These are phyloP conservation scores for Trametes punicea DNA, from an alignment of 768 basidiomycete genomes.

Conservation along the genomic window DNA sequence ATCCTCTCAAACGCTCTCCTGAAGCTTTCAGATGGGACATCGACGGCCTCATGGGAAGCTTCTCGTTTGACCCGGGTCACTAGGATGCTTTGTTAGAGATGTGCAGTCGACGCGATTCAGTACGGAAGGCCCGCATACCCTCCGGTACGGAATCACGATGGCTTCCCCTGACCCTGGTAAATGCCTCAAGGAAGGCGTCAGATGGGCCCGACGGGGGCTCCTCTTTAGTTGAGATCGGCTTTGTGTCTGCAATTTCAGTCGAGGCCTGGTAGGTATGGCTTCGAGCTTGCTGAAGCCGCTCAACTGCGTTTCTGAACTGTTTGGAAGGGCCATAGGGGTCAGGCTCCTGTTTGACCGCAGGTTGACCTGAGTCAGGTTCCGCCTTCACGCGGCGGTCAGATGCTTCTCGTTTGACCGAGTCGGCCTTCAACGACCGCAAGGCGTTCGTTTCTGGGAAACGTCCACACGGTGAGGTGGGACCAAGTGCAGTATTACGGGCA, in stretches of 20 bases:
- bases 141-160: not conserved
- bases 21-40: not conserved
- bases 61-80: conserved; percentile 12
- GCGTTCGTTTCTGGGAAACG: conserved; percentile 15
- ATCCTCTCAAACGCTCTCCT: not conserved
- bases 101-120: not conserved
- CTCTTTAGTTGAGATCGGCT: not conserved
- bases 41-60: not conserved
- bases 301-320: conserved; percentile 1
- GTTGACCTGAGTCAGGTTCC: not conserved
- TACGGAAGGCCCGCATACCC: not conserved
- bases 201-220: conserved; percentile 4
- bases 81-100: not conserved
- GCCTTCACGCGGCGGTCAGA: conserved; percentile 5
- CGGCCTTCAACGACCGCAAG: conserved; percentile 11
- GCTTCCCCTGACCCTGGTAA: not conserved
- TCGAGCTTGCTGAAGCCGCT: not conserved
- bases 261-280: not conserved
- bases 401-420: conserved; percentile 12
- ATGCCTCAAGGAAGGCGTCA: conserved; percentile 11
- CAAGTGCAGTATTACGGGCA: not conserved
- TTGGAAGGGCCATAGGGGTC: conserved; percentile 5
- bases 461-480: too few species aligned
- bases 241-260: not conserved
- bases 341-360: not conserved